Conservation (phyloP, 345 rosid genomes). For the Durio zibethinus region DNA sequence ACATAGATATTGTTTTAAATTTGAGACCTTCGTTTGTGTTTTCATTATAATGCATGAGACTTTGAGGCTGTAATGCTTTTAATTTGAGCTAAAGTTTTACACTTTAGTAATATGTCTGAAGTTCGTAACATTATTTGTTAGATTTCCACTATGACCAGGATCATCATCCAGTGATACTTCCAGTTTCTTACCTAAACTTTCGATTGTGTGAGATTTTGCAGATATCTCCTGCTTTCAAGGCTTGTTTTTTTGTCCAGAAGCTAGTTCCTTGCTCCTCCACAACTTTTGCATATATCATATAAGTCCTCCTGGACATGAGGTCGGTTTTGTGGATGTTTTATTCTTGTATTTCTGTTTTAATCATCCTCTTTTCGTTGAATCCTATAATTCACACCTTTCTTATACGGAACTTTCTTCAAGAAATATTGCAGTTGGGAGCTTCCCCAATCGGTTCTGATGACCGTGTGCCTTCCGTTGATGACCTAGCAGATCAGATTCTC, state of each 20-base stretch:
- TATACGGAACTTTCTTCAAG: slow-evolving; percentile 56
- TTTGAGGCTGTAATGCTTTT: neutral
- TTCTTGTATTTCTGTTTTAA: neutral
- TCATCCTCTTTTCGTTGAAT: slow-evolving; percentile 1
- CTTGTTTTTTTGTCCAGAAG: slow-evolving; percentile 78
- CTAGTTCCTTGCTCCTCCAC: slow-evolving; percentile 81
- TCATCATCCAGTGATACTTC: neutral
- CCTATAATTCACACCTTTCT: slow-evolving; percentile 47
- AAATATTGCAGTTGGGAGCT: slow-evolving; percentile 92
- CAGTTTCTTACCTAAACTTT: slow-evolving; percentile 7
- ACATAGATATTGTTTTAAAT: neutral
- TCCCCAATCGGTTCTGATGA: slow-evolving; percentile 48
- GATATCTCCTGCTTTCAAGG: slow-evolving; percentile 91
- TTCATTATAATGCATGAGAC: neutral
- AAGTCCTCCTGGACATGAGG: slow-evolving; percentile 98
- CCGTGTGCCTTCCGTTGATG: slow-evolving; percentile 75
- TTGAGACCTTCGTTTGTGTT: neutral
- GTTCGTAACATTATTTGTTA: neutral
- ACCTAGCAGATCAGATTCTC: slow-evolving; percentile 81
- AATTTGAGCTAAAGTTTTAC: neutral
- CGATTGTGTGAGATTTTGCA: slow-evolving; percentile 30
- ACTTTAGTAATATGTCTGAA: neutral
- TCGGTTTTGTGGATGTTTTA: slow-evolving; percentile 30
- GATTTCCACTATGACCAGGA: neutral
- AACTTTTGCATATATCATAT: slow-evolving; percentile 95